Conservation (phyloP, 306 rosid species). For the Oemleria cerasiformis region DNA sequence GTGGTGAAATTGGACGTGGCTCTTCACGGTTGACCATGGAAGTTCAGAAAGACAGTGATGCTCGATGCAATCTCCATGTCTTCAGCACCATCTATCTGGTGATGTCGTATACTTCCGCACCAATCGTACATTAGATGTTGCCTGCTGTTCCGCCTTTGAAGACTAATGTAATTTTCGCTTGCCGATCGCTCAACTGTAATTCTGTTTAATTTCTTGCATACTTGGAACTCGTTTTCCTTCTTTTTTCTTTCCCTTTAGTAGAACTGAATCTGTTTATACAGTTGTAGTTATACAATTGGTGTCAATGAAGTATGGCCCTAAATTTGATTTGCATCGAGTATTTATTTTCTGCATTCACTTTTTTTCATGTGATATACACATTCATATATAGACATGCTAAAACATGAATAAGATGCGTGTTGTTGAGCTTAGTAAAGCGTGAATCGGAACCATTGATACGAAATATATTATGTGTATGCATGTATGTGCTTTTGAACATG, state of each 20-base stretch:
- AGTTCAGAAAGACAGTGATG: conserved; percentile 33
- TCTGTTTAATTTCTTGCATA: neutral
- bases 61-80: conserved; percentile 53
- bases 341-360: neutral
- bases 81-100: conserved; percentile 59
- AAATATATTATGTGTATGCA: no score
- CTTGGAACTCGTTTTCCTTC: neutral
- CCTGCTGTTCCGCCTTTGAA: neutral
- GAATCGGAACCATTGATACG: neutral
- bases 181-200: neutral
- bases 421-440: neutral
- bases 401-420: no score
- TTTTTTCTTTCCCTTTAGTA: neutral
- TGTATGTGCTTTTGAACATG: neutral
- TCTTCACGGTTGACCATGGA: conserved; percentile 31
- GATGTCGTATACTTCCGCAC: conserved; percentile 43
- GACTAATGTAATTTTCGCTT: no score
- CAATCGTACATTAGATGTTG: conserved; percentile 29
- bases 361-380: neutral
- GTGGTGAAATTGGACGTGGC: conserved; percentile 70
- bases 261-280: neutral
- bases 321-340: neutral
- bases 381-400: neutral
- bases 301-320: neutral
- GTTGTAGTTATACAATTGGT: neutral